Base-by-base conservation (phyloP, 2,329 filamentous ascomycete species). In the Capronia epimyces region DNA sequence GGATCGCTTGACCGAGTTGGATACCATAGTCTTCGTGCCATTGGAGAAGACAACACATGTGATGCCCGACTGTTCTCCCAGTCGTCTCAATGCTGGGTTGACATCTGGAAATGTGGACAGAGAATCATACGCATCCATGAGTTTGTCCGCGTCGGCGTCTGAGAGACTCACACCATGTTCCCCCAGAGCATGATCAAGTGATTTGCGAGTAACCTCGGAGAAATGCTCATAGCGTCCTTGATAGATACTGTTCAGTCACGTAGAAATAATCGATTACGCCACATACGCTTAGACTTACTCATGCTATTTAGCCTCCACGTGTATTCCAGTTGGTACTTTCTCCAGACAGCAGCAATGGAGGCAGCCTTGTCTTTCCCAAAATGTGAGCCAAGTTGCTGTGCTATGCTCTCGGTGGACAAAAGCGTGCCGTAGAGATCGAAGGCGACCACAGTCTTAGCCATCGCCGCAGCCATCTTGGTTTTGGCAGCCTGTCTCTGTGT, bases 351-450 rank as follows among this genome's bases (percentile, higher is more conserved):
- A 3, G 84, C 79, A 25, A 89, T 73, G 1, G 66, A 66, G 20
- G 72, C 67, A 2, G 82, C 80, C 57, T 77, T 76, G 3, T 81
- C 78, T 24, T 77, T 65, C 5, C 78, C 81, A 60, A 81, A 81
- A 49, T 82, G 67, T 25, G 70, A 67, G 13, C 75, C 75, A 10
- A 89, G 69, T 52, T 82, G 73, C 29, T 74, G 68, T 5, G 77
- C 75, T 55, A 89, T 86, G 24, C 82, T 86, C 37, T 81, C 79
- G 1, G 85, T 87, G 8, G 83, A 87, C 4, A 89, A 73, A 8
- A 90, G 68, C 1, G 85, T 89, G 47, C 84, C 86, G 66, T 89
- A 89, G 1, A 87, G 73, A 62, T 90, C 86, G 57, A 90, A 88
- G 1, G 83, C 85, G 47, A 89, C 73, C 41, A 83, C 68, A 2